Evolutionary conservation across 2,329 filamentous ascomycete species (phyloP).

Genomic region (Aspergillus intermedius): DNA sequence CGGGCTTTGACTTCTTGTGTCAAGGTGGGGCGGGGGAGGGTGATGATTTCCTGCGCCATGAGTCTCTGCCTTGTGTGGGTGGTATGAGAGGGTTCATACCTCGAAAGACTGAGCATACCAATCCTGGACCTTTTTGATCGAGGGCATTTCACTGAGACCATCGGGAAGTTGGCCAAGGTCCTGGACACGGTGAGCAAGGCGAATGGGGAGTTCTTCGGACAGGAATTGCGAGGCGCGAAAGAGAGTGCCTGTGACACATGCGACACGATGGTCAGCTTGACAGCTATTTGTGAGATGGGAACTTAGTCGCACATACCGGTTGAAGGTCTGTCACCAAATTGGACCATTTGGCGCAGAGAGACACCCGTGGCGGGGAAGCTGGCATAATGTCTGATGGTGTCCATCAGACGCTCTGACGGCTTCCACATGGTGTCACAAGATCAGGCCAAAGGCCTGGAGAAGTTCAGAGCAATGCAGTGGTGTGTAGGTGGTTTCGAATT

Average conservation of each 20-base stretch:
- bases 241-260: conserved; percentile 62
- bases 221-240: conserved; percentile 98
- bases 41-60: conserved; percentile 70
- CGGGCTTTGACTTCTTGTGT: conserved; percentile 69
- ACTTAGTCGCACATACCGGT: conserved; percentile 54
- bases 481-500: background rate
- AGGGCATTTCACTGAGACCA: conserved; percentile 96
- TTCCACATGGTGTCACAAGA: conserved; percentile 68
- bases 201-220: conserved; percentile 94
- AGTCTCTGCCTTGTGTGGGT: conserved; percentile 7
- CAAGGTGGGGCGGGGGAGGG: conserved; percentile 69
- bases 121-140: conserved; percentile 87
- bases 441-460: conserved; percentile 24
- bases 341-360: conserved; percentile 96
- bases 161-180: conserved; percentile 89
- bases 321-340: conserved; percentile 92
- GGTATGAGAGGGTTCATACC: conserved; percentile 49
- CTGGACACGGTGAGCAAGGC: conserved; percentile 90
- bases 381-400: conserved; percentile 94
- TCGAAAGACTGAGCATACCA: conserved; percentile 99
- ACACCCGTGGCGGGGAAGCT: conserved; percentile 94
- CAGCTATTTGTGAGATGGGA: background rate
- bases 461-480: background rate
- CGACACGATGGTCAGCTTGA: background rate
- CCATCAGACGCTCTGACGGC: conserved; percentile 82